phyloP scores from a whole-genome alignment of 306 rosid genomes.

The Rosa lucieae region DNA sequence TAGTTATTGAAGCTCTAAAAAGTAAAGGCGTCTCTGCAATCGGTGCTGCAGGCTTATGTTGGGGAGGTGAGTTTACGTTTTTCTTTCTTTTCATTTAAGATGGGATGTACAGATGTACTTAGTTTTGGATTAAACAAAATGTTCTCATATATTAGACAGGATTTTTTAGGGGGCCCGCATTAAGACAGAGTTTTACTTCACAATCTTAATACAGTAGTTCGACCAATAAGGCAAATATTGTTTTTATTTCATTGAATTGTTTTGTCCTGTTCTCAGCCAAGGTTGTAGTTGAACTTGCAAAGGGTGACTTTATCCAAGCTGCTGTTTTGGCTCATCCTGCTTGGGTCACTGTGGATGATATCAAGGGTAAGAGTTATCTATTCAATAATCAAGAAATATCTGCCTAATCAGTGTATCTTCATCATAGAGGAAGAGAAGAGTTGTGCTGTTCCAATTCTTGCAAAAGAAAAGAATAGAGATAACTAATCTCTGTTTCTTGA shows the following conservation, averaged over 20 bases:
- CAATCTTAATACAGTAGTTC: background rate
- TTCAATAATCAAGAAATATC: background rate
- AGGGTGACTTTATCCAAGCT: constrained; percentile 36
- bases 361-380: constrained; percentile 44
- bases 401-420: background rate
- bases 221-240: background rate
- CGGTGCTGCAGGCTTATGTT: constrained; percentile 67
- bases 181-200: background rate
- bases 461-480: background rate
- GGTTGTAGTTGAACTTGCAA: constrained; percentile 42
- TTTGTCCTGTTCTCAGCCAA: constrained; percentile 34
- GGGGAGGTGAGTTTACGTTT: constrained; percentile 53
- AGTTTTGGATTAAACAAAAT: background rate
- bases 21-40: constrained; percentile 48
- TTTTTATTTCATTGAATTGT: background rate
- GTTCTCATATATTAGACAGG: background rate
- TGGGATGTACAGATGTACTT: too few relatives aligned
- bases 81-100: background rate
- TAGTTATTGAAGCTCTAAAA: constrained; percentile 49
- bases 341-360: constrained; percentile 48
- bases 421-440: background rate
- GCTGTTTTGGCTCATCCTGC: constrained; percentile 52
- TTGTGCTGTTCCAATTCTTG: background rate
- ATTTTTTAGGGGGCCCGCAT: background rate
- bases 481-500: background rate